A percentile compares a stretch with the other conserved stretches of the same genome.
phyloP scores from a whole-genome alignment of 225 moss, liverwort and hornwort species.

The Polytrichum commune region DNA sequence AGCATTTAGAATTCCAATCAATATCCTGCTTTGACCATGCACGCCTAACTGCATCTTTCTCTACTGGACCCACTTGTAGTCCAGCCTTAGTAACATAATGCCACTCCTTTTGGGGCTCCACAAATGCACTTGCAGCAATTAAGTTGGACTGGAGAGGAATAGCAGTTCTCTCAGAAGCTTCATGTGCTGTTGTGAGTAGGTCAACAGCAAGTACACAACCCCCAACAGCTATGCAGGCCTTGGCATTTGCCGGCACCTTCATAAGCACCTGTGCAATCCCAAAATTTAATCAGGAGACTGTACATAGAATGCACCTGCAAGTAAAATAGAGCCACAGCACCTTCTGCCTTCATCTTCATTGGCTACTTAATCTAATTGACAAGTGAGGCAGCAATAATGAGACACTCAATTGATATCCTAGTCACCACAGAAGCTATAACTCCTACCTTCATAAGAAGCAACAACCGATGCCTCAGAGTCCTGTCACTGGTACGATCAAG shows the following conservation, averaged over 20 bases:
- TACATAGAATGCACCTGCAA: no score
- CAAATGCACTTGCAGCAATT: slow-evolving; percentile 86
- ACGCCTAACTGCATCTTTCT: slow-evolving; percentile 86
- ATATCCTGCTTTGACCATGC: slow-evolving; percentile 88
- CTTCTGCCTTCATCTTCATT: no score
- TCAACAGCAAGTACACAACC: slow-evolving; percentile 90
- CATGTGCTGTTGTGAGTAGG: slow-evolving; percentile 90
- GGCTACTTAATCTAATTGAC: no score
- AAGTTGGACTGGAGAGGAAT: slow-evolving; percentile 91
- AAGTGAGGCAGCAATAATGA: no score
- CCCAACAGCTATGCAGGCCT: slow-evolving; percentile 84
- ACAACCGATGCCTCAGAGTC: slow-evolving; percentile 79
- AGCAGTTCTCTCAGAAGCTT: slow-evolving; percentile 90
- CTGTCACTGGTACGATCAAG: slow-evolving; percentile 90
- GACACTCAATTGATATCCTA: neutral
- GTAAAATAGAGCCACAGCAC: no score
- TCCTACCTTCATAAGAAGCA: slow-evolving; percentile 71
- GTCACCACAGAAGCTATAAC: neutral
- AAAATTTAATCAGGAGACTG: neutral
- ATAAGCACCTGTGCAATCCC: slow-evolving; percentile 65
- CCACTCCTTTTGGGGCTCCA: slow-evolving; percentile 95
- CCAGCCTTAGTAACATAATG: slow-evolving; percentile 77
- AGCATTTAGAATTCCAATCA: slow-evolving; percentile 88
- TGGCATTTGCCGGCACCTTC: slow-evolving; percentile 76
- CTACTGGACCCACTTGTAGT: slow-evolving; percentile 73